Evolutionary conservation across 176 grass and related monocot species (phyloP), one percentile per base, ranked within the genome.

Genomic region (Ampelocalamus luodianensis): DNA sequence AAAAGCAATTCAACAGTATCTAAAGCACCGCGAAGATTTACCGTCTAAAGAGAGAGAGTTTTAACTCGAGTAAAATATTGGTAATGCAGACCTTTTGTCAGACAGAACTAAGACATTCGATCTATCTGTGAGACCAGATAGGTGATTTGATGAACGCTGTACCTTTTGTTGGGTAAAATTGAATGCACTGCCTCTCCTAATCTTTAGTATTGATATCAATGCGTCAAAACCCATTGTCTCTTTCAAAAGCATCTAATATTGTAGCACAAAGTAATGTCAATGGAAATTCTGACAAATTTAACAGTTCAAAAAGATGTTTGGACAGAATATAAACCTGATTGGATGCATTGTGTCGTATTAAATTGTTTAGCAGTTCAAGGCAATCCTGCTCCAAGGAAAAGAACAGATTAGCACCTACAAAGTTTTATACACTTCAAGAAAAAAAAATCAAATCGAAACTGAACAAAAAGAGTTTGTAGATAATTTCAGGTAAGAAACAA

Each of bases 161-260:
- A 99, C 96, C 93, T 99, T 99, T 65, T 99, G 93, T 83, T 99
- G 96, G 53, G 96, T 99, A 87, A 99, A 99, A 88, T 99, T 99
- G 81, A 96, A 99, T 68, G 96, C 93, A 87, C 88, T 99, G 48
- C 96, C 96, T 91, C 96, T 92, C 78, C 96, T 94, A 80, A 99
- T 92, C 84, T 96, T 99, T 69, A 99, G 65, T 86, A 99, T 99
- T 58, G 96, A 94, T 82, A 94, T 92, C 86, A 99, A 87, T 83
- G 93, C 91, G 85, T 99, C 93, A 92, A 94, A 96, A 66, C 96
- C 96, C 65, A 99, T 94, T 53, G 93, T 99, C 87, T 99, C 96
- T 86, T 92, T 99, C 76, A 99, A 88, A 83, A 99, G 92, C 85
- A 99, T 94, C 96, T 99, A 83, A 87, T 71, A 85, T 65, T 16